phyloP scores from a whole-genome alignment of 331 rosid species.

The Saraca asoca region DNA sequence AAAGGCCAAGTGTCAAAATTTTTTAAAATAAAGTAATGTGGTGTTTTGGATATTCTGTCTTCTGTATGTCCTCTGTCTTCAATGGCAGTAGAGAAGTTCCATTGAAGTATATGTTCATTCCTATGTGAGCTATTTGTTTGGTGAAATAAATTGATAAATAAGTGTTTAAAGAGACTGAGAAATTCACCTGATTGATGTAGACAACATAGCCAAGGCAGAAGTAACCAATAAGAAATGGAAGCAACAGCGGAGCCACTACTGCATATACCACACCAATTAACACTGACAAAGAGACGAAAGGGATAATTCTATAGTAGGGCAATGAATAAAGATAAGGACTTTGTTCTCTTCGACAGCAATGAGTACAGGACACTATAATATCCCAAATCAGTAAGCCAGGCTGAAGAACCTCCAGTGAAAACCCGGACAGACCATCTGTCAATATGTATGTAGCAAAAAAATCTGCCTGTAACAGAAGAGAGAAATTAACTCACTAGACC shows the following conservation, averaged over 20 bases:
- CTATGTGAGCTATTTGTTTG: background rate
- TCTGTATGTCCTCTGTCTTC: too few species aligned
- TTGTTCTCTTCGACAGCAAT: constrained; percentile 40
- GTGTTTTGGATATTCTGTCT: too few species aligned
- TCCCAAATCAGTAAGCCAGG: constrained; percentile 83
- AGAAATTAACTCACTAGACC: constrained; percentile 17
- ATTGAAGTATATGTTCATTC: background rate
- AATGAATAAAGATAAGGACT: constrained; percentile 74
- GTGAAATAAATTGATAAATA: background rate
- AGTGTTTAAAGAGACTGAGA: constrained; percentile 1
- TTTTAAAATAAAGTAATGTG: too few species aligned
- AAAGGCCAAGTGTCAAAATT: too few species aligned
- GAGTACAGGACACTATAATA: constrained; percentile 48
- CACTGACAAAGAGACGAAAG: constrained; percentile 64
- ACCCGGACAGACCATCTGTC: constrained; percentile 83
- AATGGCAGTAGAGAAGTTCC: too few species aligned
- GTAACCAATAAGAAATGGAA: constrained; percentile 81
- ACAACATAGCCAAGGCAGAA: constrained; percentile 89
- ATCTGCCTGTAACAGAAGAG: constrained; percentile 68
- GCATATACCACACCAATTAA: constrained; percentile 86
- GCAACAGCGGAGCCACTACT: constrained; percentile 78
- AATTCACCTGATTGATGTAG: constrained; percentile 55
- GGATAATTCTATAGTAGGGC: constrained; percentile 76
- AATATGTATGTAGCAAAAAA: constrained; percentile 91
- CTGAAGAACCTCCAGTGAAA: constrained; percentile 86